phyloP scores from a whole-genome alignment of 306 rosid genomes.

The Lithocarpus polystachyus region DNA sequence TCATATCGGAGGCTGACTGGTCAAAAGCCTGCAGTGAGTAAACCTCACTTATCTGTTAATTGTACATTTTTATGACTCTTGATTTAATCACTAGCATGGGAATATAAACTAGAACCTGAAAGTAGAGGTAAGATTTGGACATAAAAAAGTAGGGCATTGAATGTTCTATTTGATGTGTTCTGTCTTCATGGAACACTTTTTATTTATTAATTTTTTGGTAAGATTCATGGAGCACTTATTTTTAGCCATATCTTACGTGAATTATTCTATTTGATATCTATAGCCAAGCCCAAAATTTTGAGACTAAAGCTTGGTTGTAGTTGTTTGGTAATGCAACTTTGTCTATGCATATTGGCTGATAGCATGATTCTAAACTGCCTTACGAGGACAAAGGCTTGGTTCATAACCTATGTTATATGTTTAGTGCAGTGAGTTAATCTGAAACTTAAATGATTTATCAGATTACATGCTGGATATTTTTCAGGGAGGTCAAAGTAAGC shows the following conservation, averaged over 20 bases:
- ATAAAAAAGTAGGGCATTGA: neutral
- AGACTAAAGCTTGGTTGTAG: too few relatives aligned
- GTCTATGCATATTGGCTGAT: neutral
- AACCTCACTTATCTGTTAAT: constrained; percentile 9
- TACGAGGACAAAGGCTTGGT: too few relatives aligned
- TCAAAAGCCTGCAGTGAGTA: constrained; percentile 44
- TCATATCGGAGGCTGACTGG: constrained; percentile 39
- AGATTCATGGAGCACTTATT: neutral
- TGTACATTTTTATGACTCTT: neutral
- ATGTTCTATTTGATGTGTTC: too few relatives aligned
- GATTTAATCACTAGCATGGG: neutral
- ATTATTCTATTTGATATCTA: neutral
- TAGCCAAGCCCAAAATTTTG: too few relatives aligned
- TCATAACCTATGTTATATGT: neutral
- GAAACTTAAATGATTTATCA: neutral
- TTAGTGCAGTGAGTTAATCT: neutral
- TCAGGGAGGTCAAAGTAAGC: constrained; percentile 56
- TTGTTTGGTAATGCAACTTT: neutral
- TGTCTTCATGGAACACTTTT: too few relatives aligned
- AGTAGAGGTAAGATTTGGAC: neutral
- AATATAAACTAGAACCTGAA: neutral
- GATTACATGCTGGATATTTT: constrained; percentile 20
- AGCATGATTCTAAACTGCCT: neutral
- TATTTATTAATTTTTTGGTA: neutral
- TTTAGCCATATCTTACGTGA: neutral